Evolutionary conservation across 768 basidiomycete species (phyloP), one percentile per base, ranked within the genome.

Genomic region (Lanmaoa pseudosensibilis): DNA sequence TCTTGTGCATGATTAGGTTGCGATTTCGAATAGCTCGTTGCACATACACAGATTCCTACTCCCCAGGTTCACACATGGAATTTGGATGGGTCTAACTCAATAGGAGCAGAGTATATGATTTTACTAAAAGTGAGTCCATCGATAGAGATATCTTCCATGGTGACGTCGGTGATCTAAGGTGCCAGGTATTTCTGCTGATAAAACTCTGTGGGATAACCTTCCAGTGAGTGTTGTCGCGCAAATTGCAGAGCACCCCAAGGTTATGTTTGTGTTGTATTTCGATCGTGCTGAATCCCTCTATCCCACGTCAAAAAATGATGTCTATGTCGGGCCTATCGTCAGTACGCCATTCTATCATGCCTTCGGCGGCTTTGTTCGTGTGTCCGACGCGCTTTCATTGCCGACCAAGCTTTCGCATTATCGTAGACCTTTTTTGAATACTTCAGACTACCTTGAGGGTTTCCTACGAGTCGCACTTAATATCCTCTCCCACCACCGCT

Each of bases 331-430:
- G 23, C 41, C 33, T 12, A 38, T 53, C n/a, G n/a, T 46, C 21
- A 46, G 52, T 53, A 18, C n/a, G 30, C 52, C 44, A 18, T 46
- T 46, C 43, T 53, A 53, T 30, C 52, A 43, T 7, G 44, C 52
- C n/a, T n/a, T 53, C 12, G 52, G 47, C 8, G 52, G 44, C n/a
- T 19, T 53, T 15, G 25, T 46, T 47, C 52, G 44, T 19, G 36
- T 47, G 16, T 33, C 34, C 23, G 25, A 53, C 15, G 9, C 52
- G 8, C 25, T 8, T 25, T 23, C n/a, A 18, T 11, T 53, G 7
- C 3, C 34, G 7, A 27, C 9, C 25, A 9, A 36, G 10, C 36
- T 53, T 19, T 53, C 45, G 12, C 44, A 27, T 25, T 52, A 44
- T 34, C 51, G 43, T 3, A 43, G 51, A 2, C 44, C 44, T 12